These are phyloP conservation scores for Fomitopsis palustris DNA, from an alignment of 1,284 basidiomycete species.

Conservation along the genomic window DNA sequence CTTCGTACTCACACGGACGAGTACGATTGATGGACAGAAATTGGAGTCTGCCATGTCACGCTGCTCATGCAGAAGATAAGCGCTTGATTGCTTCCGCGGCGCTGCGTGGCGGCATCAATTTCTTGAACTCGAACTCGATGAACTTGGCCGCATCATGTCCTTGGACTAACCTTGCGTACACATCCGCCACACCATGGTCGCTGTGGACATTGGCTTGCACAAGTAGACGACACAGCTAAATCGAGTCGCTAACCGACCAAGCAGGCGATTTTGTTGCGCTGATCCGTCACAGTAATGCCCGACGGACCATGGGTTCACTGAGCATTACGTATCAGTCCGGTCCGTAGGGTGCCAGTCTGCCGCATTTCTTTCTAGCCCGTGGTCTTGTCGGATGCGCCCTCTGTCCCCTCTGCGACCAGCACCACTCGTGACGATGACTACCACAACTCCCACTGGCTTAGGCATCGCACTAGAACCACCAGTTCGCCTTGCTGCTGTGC, in stretches of 20 bases:
- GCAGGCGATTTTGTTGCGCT: not conserved
- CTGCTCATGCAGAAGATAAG: not conserved
- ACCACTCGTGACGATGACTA: not conserved
- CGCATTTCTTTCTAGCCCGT: not conserved
- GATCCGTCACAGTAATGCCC: not conserved
- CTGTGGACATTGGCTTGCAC: too few species aligned
- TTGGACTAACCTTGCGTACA: too few species aligned
- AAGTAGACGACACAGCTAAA: not conserved
- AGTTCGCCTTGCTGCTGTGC: not conserved
- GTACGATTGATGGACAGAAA: too few species aligned
- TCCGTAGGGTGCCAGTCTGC: not conserved
- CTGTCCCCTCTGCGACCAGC: not conserved
- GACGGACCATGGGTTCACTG: not conserved
- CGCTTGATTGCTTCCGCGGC: not conserved
- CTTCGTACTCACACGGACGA: too few species aligned
- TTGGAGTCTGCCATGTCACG: too few species aligned
- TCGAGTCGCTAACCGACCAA: not conserved
- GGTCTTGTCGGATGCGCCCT: not conserved
- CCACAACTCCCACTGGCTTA: not conserved
- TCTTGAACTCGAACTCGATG: not conserved
- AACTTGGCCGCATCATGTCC: not conserved
- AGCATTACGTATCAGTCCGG: slow-evolving; percentile 1
- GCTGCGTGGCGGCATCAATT: not conserved
- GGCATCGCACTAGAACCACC: slow-evolving; percentile 1
- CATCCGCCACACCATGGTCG: too few species aligned